Evolutionary conservation across 345 rosid genomes (phyloP), one percentile per base, ranked within the genome.

Genomic region (Mallotus nudiflorus): DNA sequence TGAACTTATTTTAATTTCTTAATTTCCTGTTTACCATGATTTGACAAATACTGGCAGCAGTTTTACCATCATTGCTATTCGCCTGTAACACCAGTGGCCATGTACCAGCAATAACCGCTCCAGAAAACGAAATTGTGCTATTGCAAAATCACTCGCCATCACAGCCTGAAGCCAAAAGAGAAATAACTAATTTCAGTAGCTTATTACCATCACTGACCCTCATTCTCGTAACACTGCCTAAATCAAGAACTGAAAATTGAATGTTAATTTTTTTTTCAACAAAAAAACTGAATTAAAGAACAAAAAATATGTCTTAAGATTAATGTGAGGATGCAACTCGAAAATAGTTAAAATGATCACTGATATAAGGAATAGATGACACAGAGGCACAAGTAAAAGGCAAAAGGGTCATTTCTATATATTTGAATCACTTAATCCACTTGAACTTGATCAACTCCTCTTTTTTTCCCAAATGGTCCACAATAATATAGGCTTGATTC

Each of bases 71-170:
- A 86, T 70, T 15, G 97, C 77, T 57, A 94, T 90, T 75, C 98
- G 77, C 80, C 97, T 84, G 81, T 94, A 91, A 73, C 98, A 94
- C 98, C 98, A 94, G 79, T 91, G 98, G 4, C 98, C 98, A 52
- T 94, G 98, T 48, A 94, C 98, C 39, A 94, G 80, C 27, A 94
- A 75, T 68, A 94, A 76, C 24, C 93, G 92, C 70, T 94, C 96
- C 51, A 94, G 77, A 83, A 77, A 94, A 24, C 78, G 82, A 75
- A 94, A 94, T 73, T 94, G 97, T 62, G 97, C 91, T 72, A 94
- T 94, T 25, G 98, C 73, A 80, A 87, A 91, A 84, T 91, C 98
- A 80, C 95, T 89, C 55, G 98, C 86, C 98, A 94, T 91, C 58
- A 84, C 98, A 31, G 98, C 98, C 97, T 91, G 88, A 60, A 72